A percentile compares a stretch with the other conserved stretches of the same genome.
Conservation (phyloP, 257 asterid genomes). For the Plectranthus barbatus region DNA sequence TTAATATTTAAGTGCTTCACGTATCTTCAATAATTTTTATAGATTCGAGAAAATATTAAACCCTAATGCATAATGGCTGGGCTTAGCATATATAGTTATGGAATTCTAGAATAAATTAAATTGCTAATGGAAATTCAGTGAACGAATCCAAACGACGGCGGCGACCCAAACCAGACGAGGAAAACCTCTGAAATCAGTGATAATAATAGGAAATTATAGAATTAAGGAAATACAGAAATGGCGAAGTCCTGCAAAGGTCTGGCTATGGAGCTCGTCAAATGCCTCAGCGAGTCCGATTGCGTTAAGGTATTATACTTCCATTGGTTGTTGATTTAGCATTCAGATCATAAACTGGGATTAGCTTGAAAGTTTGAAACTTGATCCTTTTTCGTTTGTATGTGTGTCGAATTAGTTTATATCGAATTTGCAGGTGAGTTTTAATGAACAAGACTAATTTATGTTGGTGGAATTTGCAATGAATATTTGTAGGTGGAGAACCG, state of each 20-base stretch:
- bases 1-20: no score
- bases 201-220: background rate
- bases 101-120: no score
- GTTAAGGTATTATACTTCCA: slow-evolving; percentile 41
- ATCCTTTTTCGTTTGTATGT: background rate
- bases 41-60: no score
- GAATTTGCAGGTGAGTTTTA: background rate
- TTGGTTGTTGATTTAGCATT: background rate
- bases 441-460: background rate
- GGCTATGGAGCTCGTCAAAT: slow-evolving; percentile 80
- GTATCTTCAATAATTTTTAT: no score
- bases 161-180: background rate
- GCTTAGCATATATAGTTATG: no score
- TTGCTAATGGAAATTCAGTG: background rate
- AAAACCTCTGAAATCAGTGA: background rate
- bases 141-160: background rate
- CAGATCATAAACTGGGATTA: background rate
- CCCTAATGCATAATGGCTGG: no score
- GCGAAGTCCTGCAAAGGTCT: slow-evolving; percentile 93
- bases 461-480: background rate
- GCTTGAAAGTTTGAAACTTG: background rate
- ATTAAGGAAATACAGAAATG: slow-evolving; percentile 29
- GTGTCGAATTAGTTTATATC: background rate
- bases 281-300: slow-evolving; percentile 91
- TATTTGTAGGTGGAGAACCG: slow-evolving; percentile 60